Percentiles rank a stretch among this genome's conserved stretches.
These are phyloP conservation scores for Hypericum perforatum DNA, from an alignment of 345 rosid genomes.

Conservation along the genomic window DNA sequence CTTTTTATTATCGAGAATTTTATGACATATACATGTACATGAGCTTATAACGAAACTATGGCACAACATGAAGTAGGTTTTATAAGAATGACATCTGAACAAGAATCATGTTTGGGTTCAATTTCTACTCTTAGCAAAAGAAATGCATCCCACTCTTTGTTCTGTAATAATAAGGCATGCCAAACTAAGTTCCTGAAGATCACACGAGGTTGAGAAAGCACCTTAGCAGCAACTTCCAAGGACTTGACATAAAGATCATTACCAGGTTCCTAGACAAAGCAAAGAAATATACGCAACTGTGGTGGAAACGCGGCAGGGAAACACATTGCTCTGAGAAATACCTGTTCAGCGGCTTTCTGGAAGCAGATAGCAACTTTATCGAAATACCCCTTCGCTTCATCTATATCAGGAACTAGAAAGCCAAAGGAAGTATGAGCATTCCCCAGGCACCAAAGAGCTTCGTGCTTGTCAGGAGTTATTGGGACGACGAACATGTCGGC, in stretches of 20 bases:
- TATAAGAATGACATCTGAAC: no score
- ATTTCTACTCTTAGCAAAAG: no score
- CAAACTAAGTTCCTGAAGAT: neutral
- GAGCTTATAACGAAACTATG: no score
- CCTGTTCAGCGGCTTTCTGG: slow-evolving; percentile 71
- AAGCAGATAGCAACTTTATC: slow-evolving; percentile 56
- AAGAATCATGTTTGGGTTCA: no score
- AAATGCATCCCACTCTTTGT: no score
- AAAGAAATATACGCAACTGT: neutral
- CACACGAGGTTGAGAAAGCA: slow-evolving; percentile 15
- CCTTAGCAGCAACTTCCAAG: slow-evolving; percentile 65
- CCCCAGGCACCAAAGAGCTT: slow-evolving; percentile 79
- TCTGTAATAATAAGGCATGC: neutral
- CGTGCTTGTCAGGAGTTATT: slow-evolving; percentile 49
- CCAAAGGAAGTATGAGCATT: slow-evolving; percentile 76
- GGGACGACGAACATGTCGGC: slow-evolving; percentile 39
- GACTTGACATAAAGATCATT: slow-evolving; percentile 67
- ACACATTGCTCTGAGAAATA: slow-evolving; percentile 9
- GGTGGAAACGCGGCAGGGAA: neutral
- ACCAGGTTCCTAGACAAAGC: slow-evolving; percentile 50
- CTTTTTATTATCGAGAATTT: no score
- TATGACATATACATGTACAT: no score
- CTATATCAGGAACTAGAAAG: slow-evolving; percentile 55
- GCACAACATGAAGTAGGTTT: no score
- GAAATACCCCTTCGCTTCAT: slow-evolving; percentile 50